A percentile compares a stretch with the other conserved stretches of the same genome.
These are phyloP conservation scores for Durusdinium trenchii DNA, from an alignment of 73 alveolate species.

Conservation along the genomic window DNA sequence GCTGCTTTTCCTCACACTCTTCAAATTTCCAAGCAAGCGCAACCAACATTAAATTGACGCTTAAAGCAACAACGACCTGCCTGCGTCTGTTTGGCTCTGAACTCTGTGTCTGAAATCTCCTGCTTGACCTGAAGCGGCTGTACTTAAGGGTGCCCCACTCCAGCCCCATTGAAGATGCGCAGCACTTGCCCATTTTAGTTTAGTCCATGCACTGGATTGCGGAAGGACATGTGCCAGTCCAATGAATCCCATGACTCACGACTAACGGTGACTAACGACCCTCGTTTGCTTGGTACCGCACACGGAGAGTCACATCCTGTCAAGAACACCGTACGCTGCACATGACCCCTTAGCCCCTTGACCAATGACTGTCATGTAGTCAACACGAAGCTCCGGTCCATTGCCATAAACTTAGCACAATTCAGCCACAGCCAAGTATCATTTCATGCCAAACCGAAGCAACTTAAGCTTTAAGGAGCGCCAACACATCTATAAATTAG, in stretches of 20 bases:
- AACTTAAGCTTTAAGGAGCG: too few species aligned
- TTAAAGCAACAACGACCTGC: neutral
- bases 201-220: neutral
- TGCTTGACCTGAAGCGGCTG: constrained; percentile 46
- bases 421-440: too few species aligned
- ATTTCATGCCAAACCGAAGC: too few species aligned
- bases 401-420: too few species aligned
- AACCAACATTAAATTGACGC: neutral
- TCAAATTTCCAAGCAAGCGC: neutral
- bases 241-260: neutral
- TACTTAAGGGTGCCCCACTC: neutral
- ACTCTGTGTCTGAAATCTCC: constrained; percentile 65
- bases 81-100: constrained; percentile 75
- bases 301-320: constrained; percentile 44
- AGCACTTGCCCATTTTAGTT: too few species aligned
- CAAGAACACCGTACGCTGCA: neutral
- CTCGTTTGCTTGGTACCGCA: neutral
- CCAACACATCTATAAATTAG: too few species aligned
- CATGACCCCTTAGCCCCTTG: too few species aligned
- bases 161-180: neutral
- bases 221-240: neutral
- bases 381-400: too few species aligned
- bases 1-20: constrained; percentile 41
- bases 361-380: too few species aligned
- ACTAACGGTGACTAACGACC: neutral